phyloP scores from a whole-genome alignment of 805 yeast genomes.

The Wickerhamiella nectarea region DNA sequence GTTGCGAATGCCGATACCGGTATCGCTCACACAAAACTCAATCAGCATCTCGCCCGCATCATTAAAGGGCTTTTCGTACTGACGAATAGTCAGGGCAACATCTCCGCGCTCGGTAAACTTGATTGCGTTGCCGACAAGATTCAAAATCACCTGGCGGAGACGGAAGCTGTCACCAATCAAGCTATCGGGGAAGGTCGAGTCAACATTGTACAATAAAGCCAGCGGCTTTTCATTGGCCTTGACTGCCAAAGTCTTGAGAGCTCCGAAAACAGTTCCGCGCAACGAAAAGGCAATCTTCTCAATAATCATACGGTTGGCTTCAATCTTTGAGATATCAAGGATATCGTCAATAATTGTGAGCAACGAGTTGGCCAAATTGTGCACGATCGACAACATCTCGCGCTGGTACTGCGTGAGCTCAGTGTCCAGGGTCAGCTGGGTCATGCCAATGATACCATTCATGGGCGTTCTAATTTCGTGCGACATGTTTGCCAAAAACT shows the following conservation, averaged over 20 bases:
- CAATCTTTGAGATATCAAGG: conserved; percentile 83
- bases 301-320: conserved; percentile 85
- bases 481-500: conserved; percentile 78
- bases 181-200: conserved; percentile 75
- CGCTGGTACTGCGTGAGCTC: conserved; percentile 83
- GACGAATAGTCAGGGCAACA: conserved; percentile 61
- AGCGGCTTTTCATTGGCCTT: conserved; percentile 78
- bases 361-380: conserved; percentile 72
- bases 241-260: conserved; percentile 76
- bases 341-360: conserved; percentile 82
- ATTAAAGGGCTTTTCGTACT: conserved; percentile 31
- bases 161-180: conserved; percentile 82
- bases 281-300: conserved; percentile 78
- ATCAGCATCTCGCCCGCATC: conserved; percentile 39
- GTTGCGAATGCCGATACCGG: conserved; percentile 79
- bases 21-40: conserved; percentile 79
- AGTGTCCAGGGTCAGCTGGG: conserved; percentile 76
- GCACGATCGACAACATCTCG: conserved; percentile 82
- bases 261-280: conserved; percentile 81
- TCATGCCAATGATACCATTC: conserved; percentile 89
- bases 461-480: conserved; percentile 84
- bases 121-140: conserved; percentile 80
- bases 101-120: conserved; percentile 75
- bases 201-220: conserved; percentile 68
- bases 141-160: conserved; percentile 72